Evolutionary conservation across 768 basidiomycete genomes (phyloP).

Genomic region (Termitomyces sp.): DNA sequence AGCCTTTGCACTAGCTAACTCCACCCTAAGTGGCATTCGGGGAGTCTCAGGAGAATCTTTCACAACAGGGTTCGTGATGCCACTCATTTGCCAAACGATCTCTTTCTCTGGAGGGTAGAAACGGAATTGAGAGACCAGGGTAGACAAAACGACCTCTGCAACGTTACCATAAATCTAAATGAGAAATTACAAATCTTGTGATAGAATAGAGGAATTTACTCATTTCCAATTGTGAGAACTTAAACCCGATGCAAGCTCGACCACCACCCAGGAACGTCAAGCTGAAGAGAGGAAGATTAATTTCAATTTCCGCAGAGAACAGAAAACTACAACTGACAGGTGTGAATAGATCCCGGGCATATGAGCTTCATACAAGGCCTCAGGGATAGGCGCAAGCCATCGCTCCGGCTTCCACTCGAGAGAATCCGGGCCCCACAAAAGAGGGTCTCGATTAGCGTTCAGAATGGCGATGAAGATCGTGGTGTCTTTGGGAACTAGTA

Average conservation of each 20-base stretch:
- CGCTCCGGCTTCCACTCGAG: background rate
- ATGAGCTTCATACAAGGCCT: background rate
- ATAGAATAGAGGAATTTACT: background rate
- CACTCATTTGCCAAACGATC: background rate
- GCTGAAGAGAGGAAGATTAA: background rate
- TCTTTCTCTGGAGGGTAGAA: background rate
- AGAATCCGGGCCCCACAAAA: background rate
- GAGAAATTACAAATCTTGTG: background rate
- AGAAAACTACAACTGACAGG: background rate
- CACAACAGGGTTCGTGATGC: background rate
- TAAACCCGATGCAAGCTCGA: background rate
- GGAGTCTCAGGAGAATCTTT: background rate
- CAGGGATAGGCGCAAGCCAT: background rate
- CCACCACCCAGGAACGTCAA: background rate
- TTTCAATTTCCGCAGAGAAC: background rate
- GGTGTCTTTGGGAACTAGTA: background rate
- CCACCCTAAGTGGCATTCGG: background rate
- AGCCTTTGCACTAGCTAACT: background rate
- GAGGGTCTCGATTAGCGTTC: conserved; percentile 1
- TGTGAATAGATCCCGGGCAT: conserved; percentile 1
- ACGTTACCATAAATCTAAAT: background rate
- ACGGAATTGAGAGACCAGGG: background rate
- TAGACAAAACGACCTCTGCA: conserved; percentile 1
- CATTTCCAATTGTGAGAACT: conserved; percentile 3
- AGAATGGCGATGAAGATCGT: background rate